These are phyloP conservation scores for Taphrina sp. DNA, from an alignment of 1,139 yeast genomes.

Conservation along the genomic window DNA sequence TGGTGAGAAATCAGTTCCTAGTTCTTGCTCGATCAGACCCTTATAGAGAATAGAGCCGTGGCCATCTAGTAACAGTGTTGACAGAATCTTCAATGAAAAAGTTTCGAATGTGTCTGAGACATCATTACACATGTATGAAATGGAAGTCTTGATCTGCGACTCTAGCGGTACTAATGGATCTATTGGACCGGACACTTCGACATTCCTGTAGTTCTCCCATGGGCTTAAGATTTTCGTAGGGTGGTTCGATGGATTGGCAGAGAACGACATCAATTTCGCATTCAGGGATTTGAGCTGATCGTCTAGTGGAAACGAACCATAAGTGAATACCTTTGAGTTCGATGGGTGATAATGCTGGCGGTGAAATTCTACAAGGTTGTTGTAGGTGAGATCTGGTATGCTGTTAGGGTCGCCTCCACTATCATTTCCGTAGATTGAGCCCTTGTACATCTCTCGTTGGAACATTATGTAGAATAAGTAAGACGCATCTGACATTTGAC, in stretches of 20 bases:
- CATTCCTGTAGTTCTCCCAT: conserved; percentile 45
- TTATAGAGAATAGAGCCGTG: conserved; percentile 89
- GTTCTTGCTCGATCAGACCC: conserved; percentile 74
- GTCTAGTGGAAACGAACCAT: conserved; percentile 70
- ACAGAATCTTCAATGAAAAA: conserved; percentile 68
- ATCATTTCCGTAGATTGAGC: conserved; percentile 77
- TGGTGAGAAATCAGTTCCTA: conserved; percentile 82
- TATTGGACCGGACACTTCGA: conserved; percentile 65
- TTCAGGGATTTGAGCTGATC: conserved; percentile 63
- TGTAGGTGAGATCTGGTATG: conserved; percentile 71
- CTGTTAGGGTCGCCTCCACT: conserved; percentile 92
- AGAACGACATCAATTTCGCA: conserved; percentile 55
- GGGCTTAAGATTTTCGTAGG: conserved; percentile 41
- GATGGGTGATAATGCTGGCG: conserved; percentile 78
- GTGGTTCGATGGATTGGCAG: conserved; percentile 36
- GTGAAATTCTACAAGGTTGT: conserved; percentile 76
- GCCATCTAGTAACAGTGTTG: conserved; percentile 78
- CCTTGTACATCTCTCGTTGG: conserved; percentile 51
- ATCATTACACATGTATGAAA: conserved; percentile 83
- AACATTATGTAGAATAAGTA: conserved; percentile 81
- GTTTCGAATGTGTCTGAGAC: conserved; percentile 69
- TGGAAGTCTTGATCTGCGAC: conserved; percentile 71
- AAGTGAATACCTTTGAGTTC: conserved; percentile 80
- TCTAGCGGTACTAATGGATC: conserved; percentile 76
- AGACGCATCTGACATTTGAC: conserved; percentile 83